These are phyloP conservation scores for Harringtonia lauricola DNA, from an alignment of 2,329 filamentous ascomycete species.

Conservation along the genomic window DNA sequence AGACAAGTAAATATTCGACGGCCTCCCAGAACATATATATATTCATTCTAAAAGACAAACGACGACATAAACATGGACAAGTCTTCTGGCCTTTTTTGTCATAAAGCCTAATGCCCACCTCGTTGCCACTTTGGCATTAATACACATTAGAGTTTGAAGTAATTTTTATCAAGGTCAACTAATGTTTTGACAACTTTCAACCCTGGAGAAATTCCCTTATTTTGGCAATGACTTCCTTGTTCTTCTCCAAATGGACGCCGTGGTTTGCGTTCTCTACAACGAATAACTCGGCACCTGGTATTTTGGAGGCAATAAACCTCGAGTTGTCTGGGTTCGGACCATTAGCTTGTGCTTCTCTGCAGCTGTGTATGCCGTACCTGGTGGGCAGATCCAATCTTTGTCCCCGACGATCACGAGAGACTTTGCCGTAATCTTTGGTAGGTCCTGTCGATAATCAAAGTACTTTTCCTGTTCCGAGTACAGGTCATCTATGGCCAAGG, in stretches of 20 bases:
- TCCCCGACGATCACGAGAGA: conserved; percentile 25
- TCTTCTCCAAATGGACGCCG: conserved; percentile 24
- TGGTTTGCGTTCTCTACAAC: conserved; percentile 22
- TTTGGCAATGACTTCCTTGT: conserved; percentile 16
- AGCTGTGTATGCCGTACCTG: conserved; percentile 14
- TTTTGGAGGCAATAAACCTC: conserved; percentile 16
- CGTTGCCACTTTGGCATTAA: no score
- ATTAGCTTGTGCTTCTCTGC: no score
- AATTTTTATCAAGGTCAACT: neutral
- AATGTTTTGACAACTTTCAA: no score
- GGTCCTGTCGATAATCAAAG: conserved; percentile 23
- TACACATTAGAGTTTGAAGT: no score
- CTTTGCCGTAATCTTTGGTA: conserved; percentile 20
- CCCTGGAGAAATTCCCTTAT: conserved; percentile 12
- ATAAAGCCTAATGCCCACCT: no score
- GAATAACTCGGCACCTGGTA: conserved; percentile 18
- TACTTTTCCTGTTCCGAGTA: conserved; percentile 24
- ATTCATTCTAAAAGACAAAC: no score
- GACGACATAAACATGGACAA: no score
- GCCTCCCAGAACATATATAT: no score
- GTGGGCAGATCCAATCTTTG: conserved; percentile 28
- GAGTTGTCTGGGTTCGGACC: conserved; percentile 17
- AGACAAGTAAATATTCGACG: no score
- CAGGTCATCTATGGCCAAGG: conserved; percentile 21
- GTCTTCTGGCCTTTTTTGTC: no score